Conservation (phyloP, 768 basidiomycete genomes). For the Termitomyces eurrhizus region DNA sequence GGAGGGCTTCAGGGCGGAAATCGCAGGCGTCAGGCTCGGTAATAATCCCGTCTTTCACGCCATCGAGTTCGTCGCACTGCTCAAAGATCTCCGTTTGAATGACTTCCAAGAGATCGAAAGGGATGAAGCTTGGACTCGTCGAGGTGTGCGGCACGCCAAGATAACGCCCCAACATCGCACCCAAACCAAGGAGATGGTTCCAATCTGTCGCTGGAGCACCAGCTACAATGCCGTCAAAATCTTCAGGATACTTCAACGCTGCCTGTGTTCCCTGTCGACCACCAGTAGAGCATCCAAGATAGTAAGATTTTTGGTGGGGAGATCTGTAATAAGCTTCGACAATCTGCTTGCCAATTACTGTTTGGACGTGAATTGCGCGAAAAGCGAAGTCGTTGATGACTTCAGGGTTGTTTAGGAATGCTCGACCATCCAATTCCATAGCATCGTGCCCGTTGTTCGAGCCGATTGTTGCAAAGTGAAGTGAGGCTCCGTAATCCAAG, state of each 20-base stretch:
- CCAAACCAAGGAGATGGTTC: background rate
- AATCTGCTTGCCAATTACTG: conserved; percentile 13
- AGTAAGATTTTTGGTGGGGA: conserved; percentile 9
- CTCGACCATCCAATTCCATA: background rate
- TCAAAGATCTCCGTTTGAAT: background rate
- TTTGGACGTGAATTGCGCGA: conserved; percentile 11
- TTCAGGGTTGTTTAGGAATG: conserved; percentile 2
- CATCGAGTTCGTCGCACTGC: conserved; percentile 4
- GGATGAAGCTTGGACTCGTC: background rate
- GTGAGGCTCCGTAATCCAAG: conserved; percentile 6
- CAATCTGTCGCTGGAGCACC: background rate
- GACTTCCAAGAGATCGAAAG: background rate
- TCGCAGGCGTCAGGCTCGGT: conserved; percentile 4
- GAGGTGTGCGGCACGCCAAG: background rate
- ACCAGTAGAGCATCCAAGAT: conserved; percentile 13
- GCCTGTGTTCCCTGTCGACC: conserved; percentile 9
- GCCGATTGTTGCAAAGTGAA: conserved; percentile 11
- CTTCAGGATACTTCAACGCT: background rate
- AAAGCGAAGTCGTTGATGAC: conserved; percentile 15
- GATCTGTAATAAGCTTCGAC: conserved; percentile 8
- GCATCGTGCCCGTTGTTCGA: conserved; percentile 11
- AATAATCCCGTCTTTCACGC: conserved; percentile 2
- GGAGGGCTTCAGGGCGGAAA: conserved; percentile 2
- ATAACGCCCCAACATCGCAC: background rate
- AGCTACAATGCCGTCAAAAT: background rate